A percentile compares a stretch with the other conserved stretches of the same genome.
Evolutionary conservation across 2,329 filamentous ascomycete species (phyloP).

Genomic region (Pseudogymnoascus sp.): DNA sequence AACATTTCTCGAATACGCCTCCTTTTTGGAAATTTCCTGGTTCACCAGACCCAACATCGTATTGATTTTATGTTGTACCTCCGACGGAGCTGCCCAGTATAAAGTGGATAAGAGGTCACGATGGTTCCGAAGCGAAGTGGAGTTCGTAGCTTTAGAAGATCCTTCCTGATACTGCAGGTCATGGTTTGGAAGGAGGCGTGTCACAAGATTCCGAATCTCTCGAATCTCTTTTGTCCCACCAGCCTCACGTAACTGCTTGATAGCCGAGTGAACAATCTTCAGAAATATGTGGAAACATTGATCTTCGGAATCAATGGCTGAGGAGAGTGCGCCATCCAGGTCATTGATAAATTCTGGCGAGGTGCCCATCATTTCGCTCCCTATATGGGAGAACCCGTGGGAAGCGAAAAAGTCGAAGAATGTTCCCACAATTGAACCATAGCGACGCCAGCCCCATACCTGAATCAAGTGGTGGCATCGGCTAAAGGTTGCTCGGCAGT

Average conservation of each 20-base stretch:
- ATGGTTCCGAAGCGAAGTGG: constrained; percentile 58
- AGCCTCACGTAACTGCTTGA: constrained; percentile 41
- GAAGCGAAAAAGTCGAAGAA: constrained; percentile 62
- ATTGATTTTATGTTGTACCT: constrained; percentile 43
- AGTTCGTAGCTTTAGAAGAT: constrained; percentile 48
- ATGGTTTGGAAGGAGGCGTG: constrained; percentile 57
- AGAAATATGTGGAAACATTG: constrained; percentile 60
- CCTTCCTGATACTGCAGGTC: constrained; percentile 57
- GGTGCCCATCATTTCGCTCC: constrained; percentile 51
- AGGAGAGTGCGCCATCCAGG: constrained; percentile 35
- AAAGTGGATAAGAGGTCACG: constrained; percentile 59
- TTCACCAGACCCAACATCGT: constrained; percentile 50
- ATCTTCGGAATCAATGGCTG: constrained; percentile 46
- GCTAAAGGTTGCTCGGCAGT: constrained; percentile 49
- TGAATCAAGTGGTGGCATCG: constrained; percentile 55
- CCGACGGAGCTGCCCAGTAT: constrained; percentile 53
- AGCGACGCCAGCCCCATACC: constrained; percentile 58
- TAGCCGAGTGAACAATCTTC: constrained; percentile 52
- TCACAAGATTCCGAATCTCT: constrained; percentile 51
- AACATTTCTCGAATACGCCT: background rate
- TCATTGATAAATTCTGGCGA: constrained; percentile 55
- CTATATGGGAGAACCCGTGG: constrained; percentile 49
- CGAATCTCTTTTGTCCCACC: constrained; percentile 47
- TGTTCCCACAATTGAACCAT: constrained; percentile 43
- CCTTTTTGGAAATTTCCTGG: background rate